These are phyloP conservation scores for Perkinsus marinus DNA, from an alignment of 169 alveolate genomes.

Conservation along the genomic window DNA sequence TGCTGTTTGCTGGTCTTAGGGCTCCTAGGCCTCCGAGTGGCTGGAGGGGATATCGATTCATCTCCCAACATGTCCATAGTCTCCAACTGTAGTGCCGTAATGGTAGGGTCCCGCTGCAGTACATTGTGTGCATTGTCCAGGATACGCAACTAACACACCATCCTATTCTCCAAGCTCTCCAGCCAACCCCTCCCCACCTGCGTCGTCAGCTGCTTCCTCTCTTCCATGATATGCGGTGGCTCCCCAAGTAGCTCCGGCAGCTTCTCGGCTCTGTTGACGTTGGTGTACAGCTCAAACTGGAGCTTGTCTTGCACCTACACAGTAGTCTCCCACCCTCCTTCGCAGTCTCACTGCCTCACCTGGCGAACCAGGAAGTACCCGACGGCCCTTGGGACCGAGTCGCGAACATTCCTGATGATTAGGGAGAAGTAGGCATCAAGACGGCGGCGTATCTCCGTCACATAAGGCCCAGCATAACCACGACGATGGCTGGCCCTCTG, in stretches of 20 bases:
- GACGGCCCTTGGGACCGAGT: slow-evolving; percentile 40
- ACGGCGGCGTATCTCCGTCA: slow-evolving; percentile 80
- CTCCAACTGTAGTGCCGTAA: slow-evolving; percentile 11
- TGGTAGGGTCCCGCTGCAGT: slow-evolving; percentile 28
- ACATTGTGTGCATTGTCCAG: slow-evolving; percentile 29
- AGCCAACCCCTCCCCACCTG: not conserved
- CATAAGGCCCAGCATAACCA: slow-evolving; percentile 37
- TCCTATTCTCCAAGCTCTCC: not conserved
- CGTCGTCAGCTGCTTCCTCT: slow-evolving; percentile 18
- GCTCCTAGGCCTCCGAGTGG: not conserved
- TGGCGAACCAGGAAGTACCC: slow-evolving; percentile 62
- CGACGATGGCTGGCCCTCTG: not conserved
- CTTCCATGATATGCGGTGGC: slow-evolving; percentile 31
- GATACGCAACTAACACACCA: not conserved
- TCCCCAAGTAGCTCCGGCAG: slow-evolving; percentile 39
- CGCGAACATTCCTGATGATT: slow-evolving; percentile 87
- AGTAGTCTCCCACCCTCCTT: not conserved
- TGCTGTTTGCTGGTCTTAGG: not conserved
- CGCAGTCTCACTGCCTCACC: slow-evolving; percentile 17
- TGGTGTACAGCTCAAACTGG: slow-evolving; percentile 57
- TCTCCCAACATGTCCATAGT: not conserved
- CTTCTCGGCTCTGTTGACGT: slow-evolving; percentile 47
- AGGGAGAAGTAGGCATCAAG: slow-evolving; percentile 84
- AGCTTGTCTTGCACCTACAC: slow-evolving; percentile 62
- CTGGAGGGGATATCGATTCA: not conserved